These are phyloP conservation scores for Solanum piurae DNA, from an alignment of 257 asterid genomes.

Conservation along the genomic window DNA sequence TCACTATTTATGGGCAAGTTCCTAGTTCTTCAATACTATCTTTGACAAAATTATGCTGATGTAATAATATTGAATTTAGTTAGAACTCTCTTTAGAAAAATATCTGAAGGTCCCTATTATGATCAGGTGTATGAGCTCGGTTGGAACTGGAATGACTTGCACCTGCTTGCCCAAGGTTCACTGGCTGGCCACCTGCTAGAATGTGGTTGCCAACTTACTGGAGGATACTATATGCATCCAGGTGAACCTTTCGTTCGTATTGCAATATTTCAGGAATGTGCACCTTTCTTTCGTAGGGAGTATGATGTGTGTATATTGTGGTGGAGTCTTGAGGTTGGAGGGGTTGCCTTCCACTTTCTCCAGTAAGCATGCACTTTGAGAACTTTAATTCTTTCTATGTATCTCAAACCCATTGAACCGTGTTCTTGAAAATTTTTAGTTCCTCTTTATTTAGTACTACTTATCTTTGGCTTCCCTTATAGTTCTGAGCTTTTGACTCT, in stretches of 20 bases:
- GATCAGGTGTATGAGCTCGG: conserved; percentile 86
- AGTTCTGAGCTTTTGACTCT: neutral
- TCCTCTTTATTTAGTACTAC: neutral
- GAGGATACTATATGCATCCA: conserved; percentile 97
- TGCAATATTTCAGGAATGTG: neutral
- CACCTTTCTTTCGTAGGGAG: neutral
- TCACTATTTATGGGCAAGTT: neutral
- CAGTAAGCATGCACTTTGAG: neutral
- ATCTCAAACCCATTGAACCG: neutral
- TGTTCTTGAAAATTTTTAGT: neutral
- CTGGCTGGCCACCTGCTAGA: conserved; percentile 93
- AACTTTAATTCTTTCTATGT: neutral
- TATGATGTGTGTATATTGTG: neutral
- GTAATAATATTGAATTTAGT: neutral
- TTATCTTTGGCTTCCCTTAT: neutral
- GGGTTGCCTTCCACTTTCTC: neutral
- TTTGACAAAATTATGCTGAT: neutral
- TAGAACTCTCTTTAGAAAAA: neutral
- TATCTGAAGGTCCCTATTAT: neutral
- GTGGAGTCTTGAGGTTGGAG: neutral
- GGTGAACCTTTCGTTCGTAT: conserved; percentile 28
- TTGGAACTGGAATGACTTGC: conserved; percentile 89
- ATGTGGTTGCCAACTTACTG: conserved; percentile 98
- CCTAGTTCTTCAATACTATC: neutral
- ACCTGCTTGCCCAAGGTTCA: conserved; percentile 86